phyloP scores from a whole-genome alignment of 192 early-diverging fungal species.

The Podochytrium sp. region DNA sequence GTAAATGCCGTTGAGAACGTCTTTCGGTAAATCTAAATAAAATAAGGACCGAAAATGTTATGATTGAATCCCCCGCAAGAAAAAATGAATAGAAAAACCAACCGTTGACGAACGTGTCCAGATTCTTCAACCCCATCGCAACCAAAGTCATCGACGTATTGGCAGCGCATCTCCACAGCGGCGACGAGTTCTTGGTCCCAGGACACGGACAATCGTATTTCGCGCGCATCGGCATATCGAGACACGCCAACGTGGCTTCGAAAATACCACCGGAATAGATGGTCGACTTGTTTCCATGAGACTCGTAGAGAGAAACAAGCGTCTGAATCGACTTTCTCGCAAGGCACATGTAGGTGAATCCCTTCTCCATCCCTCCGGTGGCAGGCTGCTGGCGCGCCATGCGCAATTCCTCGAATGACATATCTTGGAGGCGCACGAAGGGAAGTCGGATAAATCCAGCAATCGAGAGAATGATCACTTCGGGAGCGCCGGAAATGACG shows the following conservation, averaged over 20 bases:
- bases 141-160: constrained; percentile 62
- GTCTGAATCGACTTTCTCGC: constrained; percentile 64
- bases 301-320: constrained; percentile 60
- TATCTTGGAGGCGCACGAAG: constrained; percentile 39
- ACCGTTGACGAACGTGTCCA: constrained; percentile 8
- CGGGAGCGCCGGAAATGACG: constrained; percentile 30
- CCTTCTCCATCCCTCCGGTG: constrained; percentile 27
- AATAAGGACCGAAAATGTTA: neutral
- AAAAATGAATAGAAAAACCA: constrained; percentile 15
- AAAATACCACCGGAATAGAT: constrained; percentile 52
- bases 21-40: constrained; percentile 53
- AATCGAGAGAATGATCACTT: constrained; percentile 29
- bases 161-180: constrained; percentile 75
- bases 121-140: constrained; percentile 47
- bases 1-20: constrained; percentile 57
- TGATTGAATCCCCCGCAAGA: neutral
- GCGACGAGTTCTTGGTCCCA: constrained; percentile 66
- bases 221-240: constrained; percentile 73
- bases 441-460: constrained; percentile 45
- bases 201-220: constrained; percentile 79
- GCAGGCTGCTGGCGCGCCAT: constrained; percentile 12
- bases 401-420: neutral
- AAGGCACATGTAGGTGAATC: constrained; percentile 77
- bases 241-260: constrained; percentile 45
- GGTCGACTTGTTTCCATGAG: constrained; percentile 46